A percentile compares a stretch with the other conserved stretches of the same genome.
Conservation (phyloP, 768 basidiomycete genomes). For the Tricholoma sp. region DNA sequence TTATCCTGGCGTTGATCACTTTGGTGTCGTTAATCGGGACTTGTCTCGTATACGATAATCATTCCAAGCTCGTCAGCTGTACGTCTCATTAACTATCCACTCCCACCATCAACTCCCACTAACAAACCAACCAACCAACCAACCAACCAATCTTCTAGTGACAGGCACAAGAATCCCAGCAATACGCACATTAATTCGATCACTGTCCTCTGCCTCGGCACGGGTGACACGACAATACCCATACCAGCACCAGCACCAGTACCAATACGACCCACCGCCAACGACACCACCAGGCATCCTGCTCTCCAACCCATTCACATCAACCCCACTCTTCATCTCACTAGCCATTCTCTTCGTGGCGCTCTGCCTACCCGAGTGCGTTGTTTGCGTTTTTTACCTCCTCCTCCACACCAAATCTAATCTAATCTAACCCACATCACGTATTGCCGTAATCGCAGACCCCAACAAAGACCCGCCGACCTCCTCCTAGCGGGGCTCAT, state of each 20-base stretch:
- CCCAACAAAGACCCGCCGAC: too few relatives aligned
- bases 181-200: constrained; percentile 42
- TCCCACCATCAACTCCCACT: too few relatives aligned
- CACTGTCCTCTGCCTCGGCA: constrained; percentile 34
- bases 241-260: too few relatives aligned
- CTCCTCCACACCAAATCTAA: too few relatives aligned
- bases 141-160: constrained; percentile 29
- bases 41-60: constrained; percentile 56
- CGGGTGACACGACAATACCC: constrained; percentile 13
- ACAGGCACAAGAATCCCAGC: constrained; percentile 59
- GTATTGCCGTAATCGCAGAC: too few relatives aligned
- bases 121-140: neutral
- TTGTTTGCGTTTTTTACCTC: too few relatives aligned
- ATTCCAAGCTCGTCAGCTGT: constrained; percentile 62
- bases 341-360: constrained; percentile 49
- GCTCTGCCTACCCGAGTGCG: constrained; percentile 53
- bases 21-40: constrained; percentile 54
- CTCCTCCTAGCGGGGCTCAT: constrained; percentile 77
- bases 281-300: constrained; percentile 33
- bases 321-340: constrained; percentile 58
- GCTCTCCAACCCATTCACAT: constrained; percentile 70
- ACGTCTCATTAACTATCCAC: constrained; percentile 20
- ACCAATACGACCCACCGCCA: constrained; percentile 30
- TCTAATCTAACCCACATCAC: neutral
- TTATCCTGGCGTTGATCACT: constrained; percentile 48